Evolutionary conservation across 2,329 filamentous ascomycete genomes (phyloP), one percentile per base, ranked within the genome.

Genomic region (Trichoderma arundinaceum): DNA sequence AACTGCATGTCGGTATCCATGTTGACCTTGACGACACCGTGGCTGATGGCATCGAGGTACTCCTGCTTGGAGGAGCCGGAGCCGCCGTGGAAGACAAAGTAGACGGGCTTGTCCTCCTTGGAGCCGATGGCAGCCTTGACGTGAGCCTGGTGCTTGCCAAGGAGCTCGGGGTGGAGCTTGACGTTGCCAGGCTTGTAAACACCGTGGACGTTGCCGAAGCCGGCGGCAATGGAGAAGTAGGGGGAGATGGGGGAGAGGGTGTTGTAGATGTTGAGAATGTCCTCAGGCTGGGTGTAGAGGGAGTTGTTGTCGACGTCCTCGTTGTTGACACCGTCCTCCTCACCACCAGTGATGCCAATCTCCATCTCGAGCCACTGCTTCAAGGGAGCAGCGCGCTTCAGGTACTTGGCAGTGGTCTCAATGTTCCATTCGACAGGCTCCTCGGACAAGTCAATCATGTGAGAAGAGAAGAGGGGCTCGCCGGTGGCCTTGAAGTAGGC

Each of bases 351-450:
- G 82, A 97, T 96, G 78, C 79, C 78, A 72, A 82, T 84, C 79
- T 92, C 91, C 94, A 98, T 99, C 88, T 99, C 95, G 72, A 99
- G 88, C 92, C 92, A 98, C 82, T 97, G 93, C 87, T 96, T 97
- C 92, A 97, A 92, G 74, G 94, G 93, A 57, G 93, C 92, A 77
- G 91, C 92, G 73, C 94, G 91, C 88, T 97, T 90, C 70, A 98
- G 88, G 86, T 99, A 97, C 80, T 90, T 88, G 77, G 91, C 92
- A 68, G 94, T 98, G 77, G 92, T 97, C 77, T 90, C 79, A 75
- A 99, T 90, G 88, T 99, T 98, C 82, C 86, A 92, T 68, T 95
- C 87, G 71, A 97, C 91, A 46, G 87, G 77, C 85, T 98, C 94
- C 84, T 97, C 95, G 32, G 91, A 95, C 74, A 97, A 83, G 81